Percentiles rank a stretch among this genome's conserved stretches.
These are phyloP conservation scores for Trichoderma lentiforme DNA, from an alignment of 2,329 filamentous ascomycete species.

Conservation along the genomic window DNA sequence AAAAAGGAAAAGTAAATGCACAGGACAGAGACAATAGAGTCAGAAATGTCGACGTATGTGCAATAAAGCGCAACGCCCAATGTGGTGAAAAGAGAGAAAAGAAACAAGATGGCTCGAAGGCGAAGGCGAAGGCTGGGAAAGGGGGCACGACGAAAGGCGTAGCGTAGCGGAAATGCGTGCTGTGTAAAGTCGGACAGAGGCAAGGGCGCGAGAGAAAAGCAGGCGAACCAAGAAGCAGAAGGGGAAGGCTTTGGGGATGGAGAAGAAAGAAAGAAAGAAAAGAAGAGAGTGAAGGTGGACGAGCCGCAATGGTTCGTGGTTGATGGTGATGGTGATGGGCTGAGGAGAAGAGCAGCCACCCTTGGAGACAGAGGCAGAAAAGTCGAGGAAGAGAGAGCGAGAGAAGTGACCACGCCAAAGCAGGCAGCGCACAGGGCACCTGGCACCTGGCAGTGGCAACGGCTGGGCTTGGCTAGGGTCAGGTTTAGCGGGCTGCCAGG, in stretches of 20 bases:
- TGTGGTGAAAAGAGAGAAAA: slow-evolving; percentile 24
- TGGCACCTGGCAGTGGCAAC: slow-evolving; percentile 19
- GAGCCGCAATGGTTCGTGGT: slow-evolving; percentile 18
- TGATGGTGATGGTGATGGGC: slow-evolving; percentile 15
- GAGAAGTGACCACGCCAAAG: slow-evolving; percentile 8
- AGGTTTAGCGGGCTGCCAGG: slow-evolving; percentile 15
- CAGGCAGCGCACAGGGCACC: slow-evolving; percentile 16
- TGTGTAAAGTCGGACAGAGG: slow-evolving; percentile 23
- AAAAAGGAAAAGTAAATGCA: slow-evolving; percentile 30
- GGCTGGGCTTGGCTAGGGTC: slow-evolving; percentile 20
- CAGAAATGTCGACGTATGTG: slow-evolving; percentile 27
- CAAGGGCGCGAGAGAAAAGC: slow-evolving; percentile 24
- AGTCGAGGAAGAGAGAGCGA: slow-evolving; percentile 16
- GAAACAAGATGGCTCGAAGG: slow-evolving; percentile 21
- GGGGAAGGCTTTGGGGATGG: slow-evolving; percentile 23
- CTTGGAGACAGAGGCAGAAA: slow-evolving; percentile 13
- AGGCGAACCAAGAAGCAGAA: slow-evolving; percentile 31
- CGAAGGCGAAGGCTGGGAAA: slow-evolving; percentile 30
- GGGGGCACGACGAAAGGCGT: slow-evolving; percentile 28
- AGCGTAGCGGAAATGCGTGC: slow-evolving; percentile 20
- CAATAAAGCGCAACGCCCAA: slow-evolving; percentile 26
- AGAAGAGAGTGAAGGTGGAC: slow-evolving; percentile 23
- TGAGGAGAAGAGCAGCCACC: slow-evolving; percentile 17
- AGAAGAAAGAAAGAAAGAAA: slow-evolving; percentile 29
- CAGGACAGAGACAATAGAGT: slow-evolving; percentile 24